Conservation (phyloP, 2,329 filamentous ascomycete genomes). For the Periconia macrospinosa region DNA sequence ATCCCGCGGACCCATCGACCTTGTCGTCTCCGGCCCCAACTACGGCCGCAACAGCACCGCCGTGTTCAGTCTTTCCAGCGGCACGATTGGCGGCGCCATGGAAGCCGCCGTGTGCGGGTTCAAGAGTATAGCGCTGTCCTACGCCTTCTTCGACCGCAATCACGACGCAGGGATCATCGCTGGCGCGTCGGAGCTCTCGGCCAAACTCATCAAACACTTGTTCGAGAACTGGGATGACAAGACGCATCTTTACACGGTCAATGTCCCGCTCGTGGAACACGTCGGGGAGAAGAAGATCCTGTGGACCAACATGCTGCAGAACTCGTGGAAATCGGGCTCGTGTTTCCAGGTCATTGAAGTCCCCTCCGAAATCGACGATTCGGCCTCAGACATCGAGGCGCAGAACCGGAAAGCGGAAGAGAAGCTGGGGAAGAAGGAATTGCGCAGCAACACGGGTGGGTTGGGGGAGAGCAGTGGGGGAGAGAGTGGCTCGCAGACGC, state of each 20-base stretch:
- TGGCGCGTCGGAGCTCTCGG: conserved; percentile 72
- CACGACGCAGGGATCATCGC: conserved; percentile 82
- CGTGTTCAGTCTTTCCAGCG: conserved; percentile 52
- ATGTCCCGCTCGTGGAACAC: conserved; percentile 80
- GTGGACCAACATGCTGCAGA: conserved; percentile 88
- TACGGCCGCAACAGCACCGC: conserved; percentile 55
- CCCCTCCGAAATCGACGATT: conserved; percentile 61
- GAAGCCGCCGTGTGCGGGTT: conserved; percentile 52
- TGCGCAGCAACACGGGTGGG: conserved; percentile 17
- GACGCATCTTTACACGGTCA: conserved; percentile 87
- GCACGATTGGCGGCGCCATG: conserved; percentile 54
- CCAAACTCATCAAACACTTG: conserved; percentile 78
- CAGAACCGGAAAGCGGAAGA: conserved; percentile 68
- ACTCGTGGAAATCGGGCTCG: conserved; percentile 81
- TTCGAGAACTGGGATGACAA: conserved; percentile 70
- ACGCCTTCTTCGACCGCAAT: conserved; percentile 83
- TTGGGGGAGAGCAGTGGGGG: conserved; percentile 25
- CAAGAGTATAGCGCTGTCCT: conserved; percentile 77
- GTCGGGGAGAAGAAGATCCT: conserved; percentile 72
- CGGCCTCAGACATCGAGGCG: conserved; percentile 69
- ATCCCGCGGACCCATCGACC: conserved; percentile 47
- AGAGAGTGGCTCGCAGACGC: conserved; percentile 29
- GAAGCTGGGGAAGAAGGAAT: conserved; percentile 48
- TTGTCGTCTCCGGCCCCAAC: conserved; percentile 54
- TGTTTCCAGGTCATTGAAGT: conserved; percentile 83